These are phyloP conservation scores for Coelastrella sp. DNA, from an alignment of 139 green algal genomes.

Conservation along the genomic window DNA sequence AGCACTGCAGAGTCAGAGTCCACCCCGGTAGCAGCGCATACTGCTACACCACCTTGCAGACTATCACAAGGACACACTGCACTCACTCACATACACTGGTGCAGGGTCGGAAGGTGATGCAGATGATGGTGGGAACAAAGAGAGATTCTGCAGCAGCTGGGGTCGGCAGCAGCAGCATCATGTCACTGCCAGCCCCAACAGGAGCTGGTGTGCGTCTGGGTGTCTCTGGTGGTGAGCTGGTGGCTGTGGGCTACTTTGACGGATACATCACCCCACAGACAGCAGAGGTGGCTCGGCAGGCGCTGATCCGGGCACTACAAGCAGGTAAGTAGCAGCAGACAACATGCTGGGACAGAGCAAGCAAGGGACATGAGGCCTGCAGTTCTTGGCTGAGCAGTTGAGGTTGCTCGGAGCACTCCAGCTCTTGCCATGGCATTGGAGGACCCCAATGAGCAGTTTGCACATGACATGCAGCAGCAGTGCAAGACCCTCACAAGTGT, in stretches of 20 bases:
- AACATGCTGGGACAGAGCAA: neutral
- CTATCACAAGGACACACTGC: too few relatives aligned
- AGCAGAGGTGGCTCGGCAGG: slow-evolving; percentile 45
- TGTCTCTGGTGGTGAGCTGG: slow-evolving; percentile 69
- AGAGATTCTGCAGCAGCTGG: neutral
- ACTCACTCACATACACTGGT: neutral
- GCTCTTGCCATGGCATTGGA: too few relatives aligned
- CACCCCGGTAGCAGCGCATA: too few relatives aligned
- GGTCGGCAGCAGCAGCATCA: slow-evolving; percentile 12
- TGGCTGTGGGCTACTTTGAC: slow-evolving; percentile 69
- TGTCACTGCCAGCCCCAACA: slow-evolving; percentile 37
- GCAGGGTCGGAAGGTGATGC: slow-evolving; percentile 57
- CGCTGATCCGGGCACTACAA: slow-evolving; percentile 53
- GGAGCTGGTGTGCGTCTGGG: slow-evolving; percentile 48
- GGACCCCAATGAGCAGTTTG: too few relatives aligned
- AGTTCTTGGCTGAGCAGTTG: too few relatives aligned
- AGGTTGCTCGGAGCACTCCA: too few relatives aligned
- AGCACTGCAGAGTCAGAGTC: too few relatives aligned
- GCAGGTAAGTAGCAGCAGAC: slow-evolving; percentile 41
- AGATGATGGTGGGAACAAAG: slow-evolving; percentile 48
- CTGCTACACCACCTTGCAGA: too few relatives aligned
- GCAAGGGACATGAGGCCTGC: neutral
- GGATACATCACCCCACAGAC: slow-evolving; percentile 69
- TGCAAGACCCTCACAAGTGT: neutral
- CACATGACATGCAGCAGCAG: neutral